Conservation (phyloP, 2,329 filamentous ascomycete genomes). For the Chaetomiaceae sp. region DNA sequence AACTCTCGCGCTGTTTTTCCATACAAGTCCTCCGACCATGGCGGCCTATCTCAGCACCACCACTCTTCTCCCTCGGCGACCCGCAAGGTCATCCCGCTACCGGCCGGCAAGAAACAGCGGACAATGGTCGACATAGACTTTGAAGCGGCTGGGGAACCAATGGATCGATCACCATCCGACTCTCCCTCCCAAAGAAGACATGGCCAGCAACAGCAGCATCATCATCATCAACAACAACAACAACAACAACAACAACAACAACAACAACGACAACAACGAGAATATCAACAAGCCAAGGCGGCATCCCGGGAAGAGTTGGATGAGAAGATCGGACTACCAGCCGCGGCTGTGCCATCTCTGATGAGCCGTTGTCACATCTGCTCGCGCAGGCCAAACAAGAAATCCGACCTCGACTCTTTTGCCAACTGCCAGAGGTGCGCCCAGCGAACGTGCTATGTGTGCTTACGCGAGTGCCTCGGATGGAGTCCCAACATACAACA, state of each 20-base stretch:
- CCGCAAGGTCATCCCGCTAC: conserved; percentile 23
- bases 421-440: conserved; percentile 60
- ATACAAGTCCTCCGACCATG: conserved; percentile 11
- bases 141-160: conserved; percentile 12
- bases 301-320: neutral
- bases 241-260: neutral
- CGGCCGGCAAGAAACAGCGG: conserved; percentile 22
- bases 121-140: conserved; percentile 11
- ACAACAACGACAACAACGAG: neutral
- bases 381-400: conserved; percentile 60
- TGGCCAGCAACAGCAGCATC: neutral
- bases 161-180: conserved; percentile 11
- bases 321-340: conserved; percentile 4
- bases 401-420: conserved; percentile 62
- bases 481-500: conserved; percentile 33
- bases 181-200: conserved; percentile 6
- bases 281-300: neutral
- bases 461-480: conserved; percentile 58
- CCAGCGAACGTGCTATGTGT: conserved; percentile 63
- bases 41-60: conserved; percentile 11
- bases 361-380: conserved; percentile 57
- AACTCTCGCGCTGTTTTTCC: conserved; percentile 11
- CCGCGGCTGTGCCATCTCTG: neutral
- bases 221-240: neutral
- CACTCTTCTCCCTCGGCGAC: conserved; percentile 6